Conservation (phyloP, 75 land plant species). For the Selaginella moellendorffii region DNA sequence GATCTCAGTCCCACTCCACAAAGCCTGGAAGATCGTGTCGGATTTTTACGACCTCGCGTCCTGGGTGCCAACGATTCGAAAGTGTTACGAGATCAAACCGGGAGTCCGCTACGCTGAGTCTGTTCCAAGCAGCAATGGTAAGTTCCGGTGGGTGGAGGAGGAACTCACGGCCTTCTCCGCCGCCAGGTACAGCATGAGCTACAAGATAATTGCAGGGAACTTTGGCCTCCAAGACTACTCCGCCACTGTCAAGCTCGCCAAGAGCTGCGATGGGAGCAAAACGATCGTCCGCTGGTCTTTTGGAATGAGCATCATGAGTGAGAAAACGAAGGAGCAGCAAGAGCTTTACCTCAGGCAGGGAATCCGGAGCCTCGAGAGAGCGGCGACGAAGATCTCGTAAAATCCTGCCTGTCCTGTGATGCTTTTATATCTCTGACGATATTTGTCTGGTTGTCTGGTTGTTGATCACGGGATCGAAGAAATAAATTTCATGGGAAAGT, state of each 20-base stretch:
- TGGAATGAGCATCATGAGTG: neutral
- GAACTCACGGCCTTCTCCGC: neutral
- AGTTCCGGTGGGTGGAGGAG: neutral
- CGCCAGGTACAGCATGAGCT: neutral
- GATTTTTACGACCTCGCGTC: slow-evolving; percentile 3
- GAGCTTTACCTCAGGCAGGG: neutral
- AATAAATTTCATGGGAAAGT: no score
- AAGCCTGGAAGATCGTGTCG: neutral
- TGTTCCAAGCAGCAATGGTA: neutral
- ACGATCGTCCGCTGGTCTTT: neutral
- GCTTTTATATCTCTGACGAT: no score
- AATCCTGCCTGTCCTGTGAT: no score
- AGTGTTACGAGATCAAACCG: neutral
- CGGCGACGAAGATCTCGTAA: neutral
- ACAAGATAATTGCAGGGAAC: neutral
- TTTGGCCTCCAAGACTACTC: slow-evolving; percentile 3
- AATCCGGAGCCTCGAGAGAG: slow-evolving; percentile 3
- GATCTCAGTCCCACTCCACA: neutral
- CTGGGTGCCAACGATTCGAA: neutral
- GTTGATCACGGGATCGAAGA: no score
- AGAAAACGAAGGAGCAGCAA: neutral
- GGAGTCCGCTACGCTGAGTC: neutral
- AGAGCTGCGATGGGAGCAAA: neutral
- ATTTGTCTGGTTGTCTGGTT: no score
- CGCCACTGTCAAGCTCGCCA: slow-evolving; percentile 1